These are phyloP conservation scores for Aspergillus caelatus DNA, from an alignment of 2,329 filamentous ascomycete genomes.

Conservation along the genomic window DNA sequence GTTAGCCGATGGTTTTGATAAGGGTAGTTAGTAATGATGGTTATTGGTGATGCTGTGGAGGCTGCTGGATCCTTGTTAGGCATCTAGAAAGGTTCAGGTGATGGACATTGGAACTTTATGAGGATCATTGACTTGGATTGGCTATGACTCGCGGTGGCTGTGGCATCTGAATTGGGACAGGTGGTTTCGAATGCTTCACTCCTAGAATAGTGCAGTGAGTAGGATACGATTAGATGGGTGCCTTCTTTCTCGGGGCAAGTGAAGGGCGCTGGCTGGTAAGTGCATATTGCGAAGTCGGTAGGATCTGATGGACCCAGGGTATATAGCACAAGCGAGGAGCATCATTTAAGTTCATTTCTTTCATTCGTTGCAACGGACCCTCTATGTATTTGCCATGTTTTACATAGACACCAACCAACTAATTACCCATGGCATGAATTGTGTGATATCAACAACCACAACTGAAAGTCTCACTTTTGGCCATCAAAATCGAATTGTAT, in stretches of 20 bases:
- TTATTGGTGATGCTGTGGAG: not conserved
- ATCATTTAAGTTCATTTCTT: slow-evolving; percentile 20
- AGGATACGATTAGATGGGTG: not conserved
- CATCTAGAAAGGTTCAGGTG: not conserved
- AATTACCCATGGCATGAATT: slow-evolving; percentile 21
- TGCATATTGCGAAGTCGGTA: not conserved
- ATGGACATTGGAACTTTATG: not conserved
- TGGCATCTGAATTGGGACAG: not conserved
- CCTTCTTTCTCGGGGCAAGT: not conserved
- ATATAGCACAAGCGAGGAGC: not conserved
- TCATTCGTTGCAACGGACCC: slow-evolving; percentile 23
- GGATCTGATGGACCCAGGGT: not conserved
- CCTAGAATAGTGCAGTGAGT: not conserved
- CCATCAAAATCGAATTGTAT: slow-evolving; percentile 21
- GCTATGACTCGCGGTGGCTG: not conserved
- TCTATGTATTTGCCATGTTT: slow-evolving; percentile 23
- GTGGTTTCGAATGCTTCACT: not conserved
- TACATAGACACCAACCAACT: slow-evolving; percentile 17
- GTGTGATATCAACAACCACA: slow-evolving; percentile 18
- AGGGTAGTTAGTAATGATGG: not conserved
- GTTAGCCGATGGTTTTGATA: not conserved
- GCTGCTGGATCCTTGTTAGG: not conserved
- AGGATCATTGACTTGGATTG: not conserved
- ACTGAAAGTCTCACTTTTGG: slow-evolving; percentile 20
- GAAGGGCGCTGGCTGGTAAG: not conserved